Evolutionary conservation across 495 filamentous ascomycete species (phyloP).

Genomic region (Penicillium fimorum): DNA sequence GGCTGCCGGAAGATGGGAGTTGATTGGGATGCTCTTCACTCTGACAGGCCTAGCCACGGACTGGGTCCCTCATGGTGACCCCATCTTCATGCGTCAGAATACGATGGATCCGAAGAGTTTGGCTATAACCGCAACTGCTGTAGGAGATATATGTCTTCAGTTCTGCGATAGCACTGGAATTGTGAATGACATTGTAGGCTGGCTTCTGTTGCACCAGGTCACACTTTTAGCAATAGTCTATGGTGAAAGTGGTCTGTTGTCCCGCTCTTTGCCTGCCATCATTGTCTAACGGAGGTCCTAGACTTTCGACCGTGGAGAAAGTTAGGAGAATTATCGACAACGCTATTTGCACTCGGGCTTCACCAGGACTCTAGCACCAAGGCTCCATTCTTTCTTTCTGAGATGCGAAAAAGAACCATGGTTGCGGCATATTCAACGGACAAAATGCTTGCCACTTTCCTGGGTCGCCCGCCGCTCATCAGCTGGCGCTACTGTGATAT

Average conservation of each 20-base stretch:
- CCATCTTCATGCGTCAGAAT: conserved; percentile 8
- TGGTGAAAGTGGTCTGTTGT: conserved; percentile 26
- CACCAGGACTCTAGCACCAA: conserved; percentile 42
- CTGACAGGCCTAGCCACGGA: conserved; percentile 21
- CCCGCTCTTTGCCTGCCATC: background rate
- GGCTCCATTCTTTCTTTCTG: conserved; percentile 46
- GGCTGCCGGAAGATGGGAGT: conserved; percentile 26
- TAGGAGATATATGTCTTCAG: conserved; percentile 30
- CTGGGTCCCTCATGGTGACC: conserved; percentile 11
- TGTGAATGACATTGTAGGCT: conserved; percentile 27
- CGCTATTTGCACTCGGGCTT: conserved; percentile 51
- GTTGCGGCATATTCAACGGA: conserved; percentile 44
- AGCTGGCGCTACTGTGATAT: conserved; percentile 50
- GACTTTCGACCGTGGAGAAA: conserved; percentile 31
- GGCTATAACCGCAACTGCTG: conserved; percentile 14
- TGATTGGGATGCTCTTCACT: conserved; percentile 25
- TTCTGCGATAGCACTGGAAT: conserved; percentile 30
- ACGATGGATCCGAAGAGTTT: conserved; percentile 15
- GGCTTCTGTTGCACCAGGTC: conserved; percentile 23
- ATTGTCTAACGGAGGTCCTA: conserved; percentile 1
- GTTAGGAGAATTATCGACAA: conserved; percentile 26
- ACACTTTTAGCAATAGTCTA: conserved; percentile 23
- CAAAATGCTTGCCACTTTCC: conserved; percentile 48
- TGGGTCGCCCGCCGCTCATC: conserved; percentile 53
- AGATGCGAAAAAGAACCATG: conserved; percentile 49